Evolutionary conservation across 2,329 filamentous ascomycete species (phyloP), one percentile per base, ranked within the genome.

Genomic region (Herpomyces periplanetae): DNA sequence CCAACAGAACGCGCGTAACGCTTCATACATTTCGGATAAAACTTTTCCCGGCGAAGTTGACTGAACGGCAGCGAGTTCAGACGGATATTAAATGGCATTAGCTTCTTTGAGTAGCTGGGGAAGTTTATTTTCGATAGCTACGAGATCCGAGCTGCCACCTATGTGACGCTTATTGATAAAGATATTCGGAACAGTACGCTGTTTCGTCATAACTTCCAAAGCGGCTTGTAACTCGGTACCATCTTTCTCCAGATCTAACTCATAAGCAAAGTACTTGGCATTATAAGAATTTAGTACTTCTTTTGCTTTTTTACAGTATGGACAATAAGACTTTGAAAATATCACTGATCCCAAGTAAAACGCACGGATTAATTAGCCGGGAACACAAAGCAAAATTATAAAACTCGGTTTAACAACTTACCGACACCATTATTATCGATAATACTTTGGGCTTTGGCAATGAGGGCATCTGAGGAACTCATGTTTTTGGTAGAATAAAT

Each of bases 291-390:
- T 52, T 30, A 96, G 47, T 19, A 68, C 48, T 22, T 47, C 34
- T 57, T 91, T 91, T 30, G 62, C 57, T 24, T 58, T 48, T 23
- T 43, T 49, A 51, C 75, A 91, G 53, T 85, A 84, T 6, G 73
- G 71, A 53, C 80, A 96, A 47, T 69, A 87, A 8, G 62, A 68
- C 49, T 96, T 96, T 43, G 63, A 73, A 52, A 96, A 96, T 37
- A 96, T 66, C 32, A 80, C 65, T 66, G 19, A 12, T 13, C 4
- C 1, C 8, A 7, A 4, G 6, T 18, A 6, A 12, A 9, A 10
- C 5, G 9, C 9, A 15, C 17, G 10, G 20, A 8, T 11, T 12
- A 12, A 20, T 14, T 13, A 3, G 12, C 13, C 15, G 10, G 17
- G 20, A 8, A 10, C 13, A 15, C 24, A 18, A 14, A 17, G 10